phyloP scores from a whole-genome alignment of 495 filamentous ascomycete species.

The Corynascus novoguineensis region DNA sequence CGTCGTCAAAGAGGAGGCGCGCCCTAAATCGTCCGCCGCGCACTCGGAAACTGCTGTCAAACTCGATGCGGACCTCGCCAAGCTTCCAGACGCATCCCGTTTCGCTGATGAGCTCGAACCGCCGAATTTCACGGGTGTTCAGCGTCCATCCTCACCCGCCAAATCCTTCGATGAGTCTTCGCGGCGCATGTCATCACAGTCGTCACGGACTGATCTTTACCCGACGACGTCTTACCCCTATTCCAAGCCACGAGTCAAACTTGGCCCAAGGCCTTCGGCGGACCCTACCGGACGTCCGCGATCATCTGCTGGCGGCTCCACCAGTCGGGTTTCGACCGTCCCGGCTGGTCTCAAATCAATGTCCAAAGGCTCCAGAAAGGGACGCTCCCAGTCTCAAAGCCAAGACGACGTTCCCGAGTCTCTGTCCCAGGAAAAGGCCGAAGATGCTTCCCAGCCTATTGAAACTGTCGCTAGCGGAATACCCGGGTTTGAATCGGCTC shows the following conservation, averaged over 20 bases:
- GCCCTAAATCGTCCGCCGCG: not conserved
- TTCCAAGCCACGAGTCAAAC: slow-evolving; percentile 68
- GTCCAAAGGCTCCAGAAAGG: slow-evolving; percentile 40
- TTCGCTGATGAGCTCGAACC: slow-evolving; percentile 36
- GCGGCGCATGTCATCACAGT: slow-evolving; percentile 57
- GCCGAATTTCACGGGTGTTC: slow-evolving; percentile 37
- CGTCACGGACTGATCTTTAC: slow-evolving; percentile 61
- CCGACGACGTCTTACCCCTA: slow-evolving; percentile 49
- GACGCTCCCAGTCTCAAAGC: slow-evolving; percentile 28
- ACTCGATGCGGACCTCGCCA: slow-evolving; percentile 34
- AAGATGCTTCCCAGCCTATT: slow-evolving; percentile 13
- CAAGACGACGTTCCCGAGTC: slow-evolving; percentile 24
- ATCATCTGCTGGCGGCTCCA: slow-evolving; percentile 45
- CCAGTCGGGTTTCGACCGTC: slow-evolving; percentile 65
- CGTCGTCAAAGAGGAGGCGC: slow-evolving; percentile 37
- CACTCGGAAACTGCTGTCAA: slow-evolving; percentile 24
- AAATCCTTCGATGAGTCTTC: slow-evolving; percentile 34
- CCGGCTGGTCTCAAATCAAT: slow-evolving; percentile 51
- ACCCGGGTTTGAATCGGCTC: slow-evolving; percentile 29
- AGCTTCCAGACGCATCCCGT: slow-evolving; percentile 34
- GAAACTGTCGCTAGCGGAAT: slow-evolving; percentile 22
- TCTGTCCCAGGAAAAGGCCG: slow-evolving; percentile 26
- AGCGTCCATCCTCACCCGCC: slow-evolving; percentile 35
- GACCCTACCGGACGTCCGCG: slow-evolving; percentile 62
- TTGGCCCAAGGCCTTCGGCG: slow-evolving; percentile 74